phyloP scores from a whole-genome alignment of 805 yeast genomes.

The Sporopachydermia quercuum region DNA sequence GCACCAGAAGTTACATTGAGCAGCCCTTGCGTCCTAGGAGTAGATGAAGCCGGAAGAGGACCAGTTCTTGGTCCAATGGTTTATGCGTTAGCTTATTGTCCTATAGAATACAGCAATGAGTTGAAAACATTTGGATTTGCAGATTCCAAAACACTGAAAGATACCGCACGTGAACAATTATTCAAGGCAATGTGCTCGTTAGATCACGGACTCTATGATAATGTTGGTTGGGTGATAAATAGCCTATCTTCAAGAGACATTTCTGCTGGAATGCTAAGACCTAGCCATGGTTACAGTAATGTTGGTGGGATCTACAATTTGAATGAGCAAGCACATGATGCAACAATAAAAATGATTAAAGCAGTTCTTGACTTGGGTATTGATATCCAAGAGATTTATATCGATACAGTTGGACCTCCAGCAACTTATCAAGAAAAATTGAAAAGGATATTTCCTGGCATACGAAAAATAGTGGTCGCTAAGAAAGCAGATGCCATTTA shows the following conservation, averaged over 20 bases:
- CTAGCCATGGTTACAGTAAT: slow-evolving; percentile 29
- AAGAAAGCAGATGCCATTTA: slow-evolving; percentile 90
- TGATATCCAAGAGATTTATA: slow-evolving; percentile 55
- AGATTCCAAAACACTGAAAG: slow-evolving; percentile 81
- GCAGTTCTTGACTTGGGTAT: slow-evolving; percentile 48
- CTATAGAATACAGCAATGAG: slow-evolving; percentile 31
- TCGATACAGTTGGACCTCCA: slow-evolving; percentile 98
- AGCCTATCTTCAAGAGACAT: slow-evolving; percentile 80
- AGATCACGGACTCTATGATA: slow-evolving; percentile 28
- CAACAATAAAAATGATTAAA: slow-evolving; percentile 69
- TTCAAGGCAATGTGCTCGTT: slow-evolving; percentile 40
- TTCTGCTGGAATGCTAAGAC: slow-evolving; percentile 73
- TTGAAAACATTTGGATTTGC: slow-evolving; percentile 67
- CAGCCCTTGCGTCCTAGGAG: slow-evolving; percentile 46
- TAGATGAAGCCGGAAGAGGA: slow-evolving; percentile 98
- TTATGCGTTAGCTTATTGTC: slow-evolving; percentile 74
- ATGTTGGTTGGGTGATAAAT: slow-evolving; percentile 81
- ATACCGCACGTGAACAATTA: slow-evolving; percentile 46
- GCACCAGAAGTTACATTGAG: not conserved
- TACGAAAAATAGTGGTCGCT: slow-evolving; percentile 60
- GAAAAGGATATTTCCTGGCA: slow-evolving; percentile 47
- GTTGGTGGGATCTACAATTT: slow-evolving; percentile 47
- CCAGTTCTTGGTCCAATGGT: slow-evolving; percentile 99
- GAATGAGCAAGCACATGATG: slow-evolving; percentile 93
- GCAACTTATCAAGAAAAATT: slow-evolving; percentile 65